Conservation (phyloP, 176 grass and related monocot genomes). For the Elymus sibiricus region DNA sequence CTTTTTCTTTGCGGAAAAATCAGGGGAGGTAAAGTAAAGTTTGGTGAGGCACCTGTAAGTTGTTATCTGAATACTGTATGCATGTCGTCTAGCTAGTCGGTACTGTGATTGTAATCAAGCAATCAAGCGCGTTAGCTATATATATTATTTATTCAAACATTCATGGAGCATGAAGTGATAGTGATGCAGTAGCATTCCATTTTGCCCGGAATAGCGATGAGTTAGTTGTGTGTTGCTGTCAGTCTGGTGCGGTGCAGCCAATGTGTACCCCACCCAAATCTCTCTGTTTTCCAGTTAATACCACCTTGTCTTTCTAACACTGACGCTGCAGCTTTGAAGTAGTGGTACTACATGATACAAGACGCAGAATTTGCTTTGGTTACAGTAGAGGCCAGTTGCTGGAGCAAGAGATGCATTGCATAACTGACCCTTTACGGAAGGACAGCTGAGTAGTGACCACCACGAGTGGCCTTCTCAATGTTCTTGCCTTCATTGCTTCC, state of each 20-base stretch:
- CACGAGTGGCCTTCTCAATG: neutral
- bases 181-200: neutral
- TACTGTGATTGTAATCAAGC: slow-evolving; percentile 13
- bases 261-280: neutral
- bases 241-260: neutral
- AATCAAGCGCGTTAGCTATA: neutral
- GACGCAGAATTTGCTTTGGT: neutral
- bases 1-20: slow-evolving; percentile 20
- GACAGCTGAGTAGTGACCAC: neutral
- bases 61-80: neutral
- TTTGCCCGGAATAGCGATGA: neutral
- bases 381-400: neutral
- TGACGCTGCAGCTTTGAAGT: neutral
- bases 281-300: neutral
- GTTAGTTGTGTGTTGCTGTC: slow-evolving; percentile 10
- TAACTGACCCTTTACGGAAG: neutral
- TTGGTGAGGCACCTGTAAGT: slow-evolving; percentile 1
- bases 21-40: neutral
- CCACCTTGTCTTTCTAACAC: neutral
- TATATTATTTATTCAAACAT: slow-evolving; percentile 32
- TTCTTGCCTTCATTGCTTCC: neutral
- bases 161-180: neutral
- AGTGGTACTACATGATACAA: neutral
- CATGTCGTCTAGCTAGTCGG: slow-evolving; percentile 1
- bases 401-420: neutral